These are phyloP conservation scores for Kalmusia sp. DNA, from an alignment of 2,329 filamentous ascomycete species.

Conservation along the genomic window DNA sequence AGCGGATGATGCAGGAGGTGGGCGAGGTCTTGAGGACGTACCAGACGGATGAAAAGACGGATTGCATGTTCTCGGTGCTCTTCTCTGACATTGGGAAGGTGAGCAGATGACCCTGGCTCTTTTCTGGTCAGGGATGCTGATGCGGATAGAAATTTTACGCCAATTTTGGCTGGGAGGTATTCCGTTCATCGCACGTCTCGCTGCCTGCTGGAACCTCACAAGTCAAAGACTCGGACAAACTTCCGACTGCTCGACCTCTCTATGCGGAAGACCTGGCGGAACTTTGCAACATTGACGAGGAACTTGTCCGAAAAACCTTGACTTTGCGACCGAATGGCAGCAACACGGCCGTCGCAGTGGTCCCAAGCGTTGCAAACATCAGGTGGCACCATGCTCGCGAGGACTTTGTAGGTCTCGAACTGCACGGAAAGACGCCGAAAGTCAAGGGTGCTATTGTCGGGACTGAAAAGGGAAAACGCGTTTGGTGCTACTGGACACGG, in stretches of 20 bases:
- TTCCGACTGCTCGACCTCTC: slow-evolving; percentile 53
- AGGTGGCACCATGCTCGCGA: slow-evolving; percentile 83
- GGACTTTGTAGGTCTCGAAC: slow-evolving; percentile 73
- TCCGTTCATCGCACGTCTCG: slow-evolving; percentile 74
- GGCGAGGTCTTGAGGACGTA: slow-evolving; percentile 61
- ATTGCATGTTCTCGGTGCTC: slow-evolving; percentile 74
- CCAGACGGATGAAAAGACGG: slow-evolving; percentile 51
- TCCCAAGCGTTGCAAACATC: slow-evolving; percentile 72
- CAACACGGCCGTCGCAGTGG: slow-evolving; percentile 67
- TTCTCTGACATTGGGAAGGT: slow-evolving; percentile 82
- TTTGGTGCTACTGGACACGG: slow-evolving; percentile 78
- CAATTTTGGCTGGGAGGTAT: slow-evolving; percentile 76
- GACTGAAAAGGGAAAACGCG: slow-evolving; percentile 57
- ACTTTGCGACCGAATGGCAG: slow-evolving; percentile 44
- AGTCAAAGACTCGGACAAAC: slow-evolving; percentile 8
- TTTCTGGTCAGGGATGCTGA: slow-evolving; percentile 74
- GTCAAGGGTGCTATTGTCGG: slow-evolving; percentile 75
- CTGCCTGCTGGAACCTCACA: slow-evolving; percentile 56
- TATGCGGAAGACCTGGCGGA: slow-evolving; percentile 66
- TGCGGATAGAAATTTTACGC: slow-evolving; percentile 84
- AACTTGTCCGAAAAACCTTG: slow-evolving; percentile 65
- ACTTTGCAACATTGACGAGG: slow-evolving; percentile 70
- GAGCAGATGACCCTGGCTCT: slow-evolving; percentile 56
- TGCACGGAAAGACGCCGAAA: slow-evolving; percentile 64
- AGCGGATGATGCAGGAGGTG: slow-evolving; percentile 77